These are phyloP conservation scores for Withania somnifera DNA, from an alignment of 305 asterid genomes.

Conservation along the genomic window DNA sequence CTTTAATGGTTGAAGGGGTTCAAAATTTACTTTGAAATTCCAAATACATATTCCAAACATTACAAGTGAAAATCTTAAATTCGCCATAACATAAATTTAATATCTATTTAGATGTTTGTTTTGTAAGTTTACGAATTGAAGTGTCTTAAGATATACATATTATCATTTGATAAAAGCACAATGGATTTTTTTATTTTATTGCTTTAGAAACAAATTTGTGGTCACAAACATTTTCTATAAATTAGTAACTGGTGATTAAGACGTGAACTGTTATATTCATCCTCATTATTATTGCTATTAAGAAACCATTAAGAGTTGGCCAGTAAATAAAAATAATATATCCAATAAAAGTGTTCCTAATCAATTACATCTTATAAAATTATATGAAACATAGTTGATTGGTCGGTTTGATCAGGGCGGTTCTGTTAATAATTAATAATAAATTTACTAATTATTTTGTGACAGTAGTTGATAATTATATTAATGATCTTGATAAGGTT, in stretches of 20 bases:
- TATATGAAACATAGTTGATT: not conserved
- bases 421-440: not conserved
- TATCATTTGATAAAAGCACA: not conserved
- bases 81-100: no score
- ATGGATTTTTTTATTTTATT: not conserved
- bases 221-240: not conserved
- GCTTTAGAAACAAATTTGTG: not conserved
- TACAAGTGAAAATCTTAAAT: no score
- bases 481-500: not conserved
- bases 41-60: no score
- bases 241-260: not conserved
- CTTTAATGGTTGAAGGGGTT: no score
- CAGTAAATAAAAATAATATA: not conserved
- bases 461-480: not conserved
- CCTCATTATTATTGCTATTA: not conserved
- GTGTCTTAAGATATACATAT: no score
- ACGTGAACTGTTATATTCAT: not conserved
- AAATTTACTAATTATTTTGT: not conserved
- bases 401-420: not conserved
- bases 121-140: no score
- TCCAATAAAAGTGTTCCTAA: not conserved
- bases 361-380: not conserved
- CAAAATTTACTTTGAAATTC: no score
- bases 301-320: not conserved
- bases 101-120: no score